These are phyloP conservation scores for Sporisorium scitamineum DNA, from an alignment of 1,284 basidiomycete species.

Conservation along the genomic window DNA sequence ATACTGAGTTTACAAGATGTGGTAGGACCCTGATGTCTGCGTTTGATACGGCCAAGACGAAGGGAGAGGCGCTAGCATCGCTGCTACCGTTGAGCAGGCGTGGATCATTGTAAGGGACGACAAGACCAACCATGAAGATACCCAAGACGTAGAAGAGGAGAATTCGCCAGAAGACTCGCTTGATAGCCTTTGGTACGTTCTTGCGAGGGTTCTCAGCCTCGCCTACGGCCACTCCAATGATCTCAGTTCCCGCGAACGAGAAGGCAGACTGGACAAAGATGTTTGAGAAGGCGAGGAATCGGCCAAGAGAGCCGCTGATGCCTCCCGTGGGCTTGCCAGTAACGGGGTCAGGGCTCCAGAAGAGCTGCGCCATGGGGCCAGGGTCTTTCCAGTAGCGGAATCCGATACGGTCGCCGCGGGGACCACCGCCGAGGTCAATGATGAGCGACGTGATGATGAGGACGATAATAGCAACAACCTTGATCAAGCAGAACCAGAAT, in stretches of 20 bases:
- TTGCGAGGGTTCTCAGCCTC: constrained; percentile 72
- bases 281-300: constrained; percentile 69
- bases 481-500: constrained; percentile 56
- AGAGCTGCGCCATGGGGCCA: constrained; percentile 69
- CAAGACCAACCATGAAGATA: constrained; percentile 66
- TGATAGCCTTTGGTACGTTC: constrained; percentile 60
- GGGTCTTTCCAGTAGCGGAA: constrained; percentile 69
- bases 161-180: constrained; percentile 70
- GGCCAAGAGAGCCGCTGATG: constrained; percentile 75
- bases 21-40: constrained; percentile 70
- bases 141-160: constrained; percentile 70
- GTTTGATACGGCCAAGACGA: constrained; percentile 70
- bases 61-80: constrained; percentile 51
- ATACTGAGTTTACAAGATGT: constrained; percentile 77
- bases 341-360: constrained; percentile 48
- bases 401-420: constrained; percentile 51
- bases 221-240: constrained; percentile 83
- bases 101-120: constrained; percentile 59
- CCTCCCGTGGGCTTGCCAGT: constrained; percentile 57
- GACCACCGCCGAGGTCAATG: constrained; percentile 60
- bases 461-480: constrained; percentile 49
- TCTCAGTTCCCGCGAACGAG: constrained; percentile 83
- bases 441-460: constrained; percentile 60
- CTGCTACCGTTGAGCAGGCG: constrained; percentile 41
- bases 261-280: constrained; percentile 77